Conservation (phyloP, 495 filamentous ascomycete genomes). For the Podospora pseudocomata region DNA sequence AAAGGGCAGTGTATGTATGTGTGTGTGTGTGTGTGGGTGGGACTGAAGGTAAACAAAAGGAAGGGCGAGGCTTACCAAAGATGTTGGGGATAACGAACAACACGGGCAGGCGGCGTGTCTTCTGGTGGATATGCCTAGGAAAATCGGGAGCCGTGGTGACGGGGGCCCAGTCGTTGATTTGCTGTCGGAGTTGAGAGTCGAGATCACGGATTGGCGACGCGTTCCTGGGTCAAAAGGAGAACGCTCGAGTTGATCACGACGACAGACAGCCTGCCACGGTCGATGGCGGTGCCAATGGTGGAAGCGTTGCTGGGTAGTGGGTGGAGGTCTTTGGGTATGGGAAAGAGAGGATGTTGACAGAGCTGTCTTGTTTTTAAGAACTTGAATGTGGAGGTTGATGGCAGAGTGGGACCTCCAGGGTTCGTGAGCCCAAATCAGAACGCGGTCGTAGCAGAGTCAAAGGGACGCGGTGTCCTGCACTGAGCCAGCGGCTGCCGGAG, state of each 20-base stretch:
- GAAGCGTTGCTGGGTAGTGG: slow-evolving; percentile 8
- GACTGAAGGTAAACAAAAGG: not conserved
- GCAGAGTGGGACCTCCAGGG: slow-evolving; percentile 21
- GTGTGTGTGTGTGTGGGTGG: too few species aligned
- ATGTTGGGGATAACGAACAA: slow-evolving; percentile 16
- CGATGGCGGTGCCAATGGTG: slow-evolving; percentile 21
- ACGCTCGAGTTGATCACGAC: slow-evolving; percentile 18
- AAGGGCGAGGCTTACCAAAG: slow-evolving; percentile 16
- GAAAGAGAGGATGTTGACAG: slow-evolving; percentile 22
- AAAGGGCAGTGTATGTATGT: not conserved
- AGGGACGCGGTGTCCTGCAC: too few species aligned
- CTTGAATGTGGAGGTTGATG: slow-evolving; percentile 29
- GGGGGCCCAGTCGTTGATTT: not conserved
- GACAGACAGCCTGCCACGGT: slow-evolving; percentile 18
- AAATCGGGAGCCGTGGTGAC: slow-evolving; percentile 16
- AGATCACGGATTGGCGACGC: slow-evolving; percentile 22
- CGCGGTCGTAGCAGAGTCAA: too few species aligned
- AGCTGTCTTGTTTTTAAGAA: slow-evolving; percentile 36
- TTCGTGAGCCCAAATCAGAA: slow-evolving; percentile 23
- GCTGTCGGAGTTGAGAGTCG: slow-evolving; percentile 5
- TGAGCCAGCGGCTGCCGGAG: too few species aligned
- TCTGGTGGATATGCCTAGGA: slow-evolving; percentile 10
- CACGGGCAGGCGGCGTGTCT: slow-evolving; percentile 14
- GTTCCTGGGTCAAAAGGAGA: slow-evolving; percentile 9
- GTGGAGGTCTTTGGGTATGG: slow-evolving; percentile 16